A percentile compares a stretch with the other conserved stretches of the same genome.
These are phyloP conservation scores for Laguncularia racemosa DNA, from an alignment of 345 rosid genomes.

Conservation along the genomic window DNA sequence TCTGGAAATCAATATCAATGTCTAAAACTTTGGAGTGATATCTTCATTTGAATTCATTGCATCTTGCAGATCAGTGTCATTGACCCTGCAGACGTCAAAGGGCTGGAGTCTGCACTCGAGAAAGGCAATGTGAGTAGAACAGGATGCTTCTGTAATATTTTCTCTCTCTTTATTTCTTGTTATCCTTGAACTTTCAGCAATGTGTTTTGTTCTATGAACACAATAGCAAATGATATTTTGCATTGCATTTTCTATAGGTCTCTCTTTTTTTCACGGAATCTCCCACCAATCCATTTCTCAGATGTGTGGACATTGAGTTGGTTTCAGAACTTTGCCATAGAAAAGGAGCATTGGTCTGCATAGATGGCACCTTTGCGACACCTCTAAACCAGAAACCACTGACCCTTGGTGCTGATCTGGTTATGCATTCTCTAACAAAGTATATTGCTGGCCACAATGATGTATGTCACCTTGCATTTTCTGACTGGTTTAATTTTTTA, in stretches of 20 bases:
- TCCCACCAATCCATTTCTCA: slow-evolving; percentile 91
- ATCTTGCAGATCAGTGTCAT: slow-evolving; percentile 79
- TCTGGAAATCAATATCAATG: too few relatives aligned
- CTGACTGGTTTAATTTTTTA: neutral
- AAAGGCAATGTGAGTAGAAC: slow-evolving; percentile 50
- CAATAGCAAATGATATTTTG: slow-evolving; percentile 2
- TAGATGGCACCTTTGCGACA: slow-evolving; percentile 99
- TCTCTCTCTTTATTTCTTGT: too few relatives aligned
- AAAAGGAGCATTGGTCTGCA: slow-evolving; percentile 87
- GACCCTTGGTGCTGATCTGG: slow-evolving; percentile 93
- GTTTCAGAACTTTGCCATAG: slow-evolving; percentile 84
- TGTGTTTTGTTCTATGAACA: neutral
- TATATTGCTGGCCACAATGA: slow-evolving; percentile 96
- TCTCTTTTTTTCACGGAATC: slow-evolving; percentile 92
- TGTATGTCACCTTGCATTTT: slow-evolving; percentile 34
- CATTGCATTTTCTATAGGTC: slow-evolving; percentile 45
- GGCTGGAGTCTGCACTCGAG: slow-evolving; percentile 68
- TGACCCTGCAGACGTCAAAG: slow-evolving; percentile 87
- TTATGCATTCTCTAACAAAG: slow-evolving; percentile 87
- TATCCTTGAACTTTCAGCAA: too few relatives aligned
- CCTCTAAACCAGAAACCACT: slow-evolving; percentile 95
- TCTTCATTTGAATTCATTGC: slow-evolving; percentile 4
- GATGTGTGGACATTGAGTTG: slow-evolving; percentile 87
- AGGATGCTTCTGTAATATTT: neutral
- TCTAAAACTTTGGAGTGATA: neutral